Base-by-base conservation (phyloP, 495 filamentous ascomycete genomes). In the Sphaerosporella brunnea region DNA sequence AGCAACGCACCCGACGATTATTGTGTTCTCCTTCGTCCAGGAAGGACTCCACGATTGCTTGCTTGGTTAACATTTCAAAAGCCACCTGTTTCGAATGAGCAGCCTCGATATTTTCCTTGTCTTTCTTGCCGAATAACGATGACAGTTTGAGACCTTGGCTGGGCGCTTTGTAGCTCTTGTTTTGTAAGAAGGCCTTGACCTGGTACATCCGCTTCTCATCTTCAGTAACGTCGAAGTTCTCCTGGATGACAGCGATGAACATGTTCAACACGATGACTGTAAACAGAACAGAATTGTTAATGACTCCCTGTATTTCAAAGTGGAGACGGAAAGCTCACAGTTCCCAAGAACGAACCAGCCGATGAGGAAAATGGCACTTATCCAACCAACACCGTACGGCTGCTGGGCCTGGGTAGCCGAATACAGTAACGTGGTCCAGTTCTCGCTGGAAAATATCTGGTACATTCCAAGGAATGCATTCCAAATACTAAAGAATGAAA, bases 231-330 rank as follows among this genome's bases (percentile, higher is more conserved):
- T 99, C 90, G 60, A 99, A 99, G 60, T 93, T 99, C 62, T 99
- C 90, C 63, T 99, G 90, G 49, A 99, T 95, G 66, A 99, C 90
- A 66, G 90, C 90, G 82, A 99, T 99, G 66, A 99, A 99, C 90
- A 99, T 99, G 61, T 94, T 99, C 69, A 99, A 68, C 37, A 96
- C 73, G 66, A 99, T 94, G 60, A 96, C 56, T 59, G 36, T 34
- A 26, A 7, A 40, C 23, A 21, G 18, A n/a, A 11, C n/a, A n/a
- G n/a, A n/a, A n/a, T n/a, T n/a, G n/a, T n/a, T n/a, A n/a, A n/a
- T n/a, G n/a, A n/a, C n/a, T n/a, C n/a, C n/a, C 16, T 8, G 21
- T 34, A 16, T 25, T 9, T 38, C 2, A 16, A 9, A 13, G 3
- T n/a, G 19, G 23, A 15, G 4, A 19, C 15, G 11, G 15, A 5